Percentiles rank a stretch among this genome's conserved stretches.
Evolutionary conservation across 306 rosid genomes (phyloP).

Genomic region (Sophora flavescens): DNA sequence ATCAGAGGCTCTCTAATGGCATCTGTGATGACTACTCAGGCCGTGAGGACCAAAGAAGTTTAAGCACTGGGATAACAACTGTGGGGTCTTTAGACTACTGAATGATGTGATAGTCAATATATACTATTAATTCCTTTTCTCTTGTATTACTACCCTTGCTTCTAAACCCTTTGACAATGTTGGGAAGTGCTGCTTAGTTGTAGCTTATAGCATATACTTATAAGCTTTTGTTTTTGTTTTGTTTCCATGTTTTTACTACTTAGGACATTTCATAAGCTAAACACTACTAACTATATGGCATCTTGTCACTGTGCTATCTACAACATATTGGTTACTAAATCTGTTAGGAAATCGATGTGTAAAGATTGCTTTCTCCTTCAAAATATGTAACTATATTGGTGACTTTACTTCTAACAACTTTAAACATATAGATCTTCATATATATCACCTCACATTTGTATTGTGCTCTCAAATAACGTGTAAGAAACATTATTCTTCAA

Average conservation of each 20-base stretch:
- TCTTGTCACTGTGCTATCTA: constrained; percentile 47
- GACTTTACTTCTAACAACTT: not conserved
- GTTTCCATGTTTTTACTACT: constrained; percentile 41
- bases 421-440: too few relatives aligned
- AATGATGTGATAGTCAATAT: constrained; percentile 58
- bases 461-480: too few relatives aligned
- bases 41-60: constrained; percentile 78
- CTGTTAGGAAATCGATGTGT: constrained; percentile 56
- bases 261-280: constrained; percentile 60
- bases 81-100: constrained; percentile 91
- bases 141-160: constrained; percentile 65
- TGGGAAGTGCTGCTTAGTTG: constrained; percentile 53
- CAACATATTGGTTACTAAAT: constrained; percentile 54
- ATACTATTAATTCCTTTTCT: constrained; percentile 45
- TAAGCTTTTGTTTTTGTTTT: constrained; percentile 31
- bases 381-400: not conserved
- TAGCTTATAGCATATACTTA: constrained; percentile 60
- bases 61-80: constrained; percentile 74
- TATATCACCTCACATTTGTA: too few relatives aligned
- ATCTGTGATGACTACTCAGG: constrained; percentile 70
- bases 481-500: not conserved
- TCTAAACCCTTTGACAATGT: constrained; percentile 50
- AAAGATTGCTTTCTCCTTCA: constrained; percentile 16
- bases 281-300: constrained; percentile 66
- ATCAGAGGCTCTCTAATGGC: constrained; percentile 77